phyloP scores from a whole-genome alignment of 495 filamentous ascomycete species.

The Neurospora sp. region DNA sequence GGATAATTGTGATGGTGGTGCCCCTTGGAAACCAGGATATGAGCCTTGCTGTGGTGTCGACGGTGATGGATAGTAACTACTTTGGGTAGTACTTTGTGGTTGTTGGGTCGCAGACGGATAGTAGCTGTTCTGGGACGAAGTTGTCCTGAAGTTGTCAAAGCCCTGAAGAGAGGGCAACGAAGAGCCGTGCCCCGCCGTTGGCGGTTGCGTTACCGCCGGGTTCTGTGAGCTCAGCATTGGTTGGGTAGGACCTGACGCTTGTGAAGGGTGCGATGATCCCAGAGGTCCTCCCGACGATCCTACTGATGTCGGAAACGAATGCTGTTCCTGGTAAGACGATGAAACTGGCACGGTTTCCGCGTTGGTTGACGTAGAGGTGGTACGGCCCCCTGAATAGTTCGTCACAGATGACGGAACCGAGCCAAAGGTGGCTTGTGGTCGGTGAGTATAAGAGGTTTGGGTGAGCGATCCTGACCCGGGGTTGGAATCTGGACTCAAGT shows the following conservation, averaged over 20 bases:
- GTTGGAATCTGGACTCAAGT: conserved; percentile 39
- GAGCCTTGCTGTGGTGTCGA: conserved; percentile 51
- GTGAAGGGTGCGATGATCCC: conserved; percentile 17
- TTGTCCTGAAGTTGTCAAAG: conserved; percentile 46
- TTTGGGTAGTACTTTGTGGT: conserved; percentile 33
- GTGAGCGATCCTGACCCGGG: conserved; percentile 14
- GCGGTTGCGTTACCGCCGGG: conserved; percentile 36
- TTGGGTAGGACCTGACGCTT: conserved; percentile 12
- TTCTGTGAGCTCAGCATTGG: conserved; percentile 14
- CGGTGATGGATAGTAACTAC: conserved; percentile 45
- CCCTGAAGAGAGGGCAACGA: conserved; percentile 1
- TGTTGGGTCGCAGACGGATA: conserved; percentile 1
- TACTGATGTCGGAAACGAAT: conserved; percentile 25
- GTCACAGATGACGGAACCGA: conserved; percentile 8
- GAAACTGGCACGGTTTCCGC: conserved; percentile 14
- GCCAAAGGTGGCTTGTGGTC: conserved; percentile 2
- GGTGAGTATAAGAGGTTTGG: conserved; percentile 14
- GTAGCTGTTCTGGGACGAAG: conserved; percentile 9
- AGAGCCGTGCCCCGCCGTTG: conserved; percentile 34
- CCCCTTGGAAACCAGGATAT: conserved; percentile 42
- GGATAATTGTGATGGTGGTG: conserved; percentile 27
- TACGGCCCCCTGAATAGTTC: conserved; percentile 17
- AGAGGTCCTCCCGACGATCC: conserved; percentile 11
- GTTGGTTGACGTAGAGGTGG: conserved; percentile 23
- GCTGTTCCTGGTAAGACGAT: conserved; percentile 22